phyloP scores from a whole-genome alignment of 805 yeast genomes.

The Metschnikowia bowlesiae region DNA sequence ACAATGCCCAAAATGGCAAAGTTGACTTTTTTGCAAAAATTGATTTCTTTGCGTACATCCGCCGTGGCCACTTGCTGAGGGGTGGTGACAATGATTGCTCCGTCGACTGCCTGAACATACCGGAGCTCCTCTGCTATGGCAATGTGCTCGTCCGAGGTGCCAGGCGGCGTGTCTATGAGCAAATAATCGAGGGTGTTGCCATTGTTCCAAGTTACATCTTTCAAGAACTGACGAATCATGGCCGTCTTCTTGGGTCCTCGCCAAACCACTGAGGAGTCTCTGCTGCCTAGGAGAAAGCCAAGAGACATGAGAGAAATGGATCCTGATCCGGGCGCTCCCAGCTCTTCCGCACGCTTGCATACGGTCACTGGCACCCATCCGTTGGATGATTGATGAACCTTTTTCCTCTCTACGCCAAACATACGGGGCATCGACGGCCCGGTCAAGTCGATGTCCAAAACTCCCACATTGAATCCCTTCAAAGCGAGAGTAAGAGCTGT shows the following conservation, averaged over 20 bases:
- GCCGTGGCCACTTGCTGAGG: conserved; percentile 93
- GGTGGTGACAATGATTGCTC: conserved; percentile 93
- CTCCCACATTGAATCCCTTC: conserved; percentile 82
- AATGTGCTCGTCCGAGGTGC: conserved; percentile 97
- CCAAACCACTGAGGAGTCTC: conserved; percentile 95
- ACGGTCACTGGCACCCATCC: conserved; percentile 91
- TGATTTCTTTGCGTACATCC: conserved; percentile 91
- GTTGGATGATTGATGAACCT: conserved; percentile 72
- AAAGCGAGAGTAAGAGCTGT: conserved; percentile 75
- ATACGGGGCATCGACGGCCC: conserved; percentile 96
- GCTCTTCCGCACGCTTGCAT: conserved; percentile 9
- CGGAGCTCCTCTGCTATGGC: conserved; percentile 90
- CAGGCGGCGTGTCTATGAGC: conserved; percentile 96
- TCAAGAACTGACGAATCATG: conserved; percentile 89
- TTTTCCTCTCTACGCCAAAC: conserved; percentile 82
- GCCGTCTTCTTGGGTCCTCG: conserved; percentile 98
- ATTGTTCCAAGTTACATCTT: conserved; percentile 76
- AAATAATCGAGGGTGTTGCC: conserved; percentile 70
- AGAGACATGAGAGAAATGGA: conserved; percentile 70
- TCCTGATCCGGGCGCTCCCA: conserved; percentile 17
- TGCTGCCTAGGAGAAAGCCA: conserved; percentile 77
- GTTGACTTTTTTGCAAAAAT: conserved; percentile 83
- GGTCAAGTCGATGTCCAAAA: conserved; percentile 88
- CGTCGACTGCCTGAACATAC: conserved; percentile 65
- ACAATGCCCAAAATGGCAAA: conserved; percentile 78